phyloP scores from a whole-genome alignment of 2,329 filamentous ascomycete species.

The Colletotrichum tropicicola region DNA sequence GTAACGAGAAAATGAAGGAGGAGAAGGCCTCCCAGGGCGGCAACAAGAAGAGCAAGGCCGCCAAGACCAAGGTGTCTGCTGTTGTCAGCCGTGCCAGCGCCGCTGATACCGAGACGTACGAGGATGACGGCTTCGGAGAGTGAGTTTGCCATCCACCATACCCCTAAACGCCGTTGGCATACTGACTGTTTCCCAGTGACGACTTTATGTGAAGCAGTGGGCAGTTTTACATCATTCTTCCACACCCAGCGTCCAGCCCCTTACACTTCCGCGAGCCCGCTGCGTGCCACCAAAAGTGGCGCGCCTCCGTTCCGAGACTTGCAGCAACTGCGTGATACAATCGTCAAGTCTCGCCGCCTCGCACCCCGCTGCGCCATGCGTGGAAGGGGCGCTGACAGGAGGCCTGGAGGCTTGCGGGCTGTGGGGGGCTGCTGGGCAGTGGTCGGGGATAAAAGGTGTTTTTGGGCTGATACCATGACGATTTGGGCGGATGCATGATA shows the following conservation, averaged over 20 bases:
- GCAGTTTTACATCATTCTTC: conserved; percentile 26
- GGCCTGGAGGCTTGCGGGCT: background rate
- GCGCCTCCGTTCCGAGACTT: conserved; percentile 9
- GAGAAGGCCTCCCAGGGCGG: conserved; percentile 95
- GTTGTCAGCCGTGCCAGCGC: conserved; percentile 70
- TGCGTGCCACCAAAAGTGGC: conserved; percentile 10
- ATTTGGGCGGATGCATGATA: background rate
- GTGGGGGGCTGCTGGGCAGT: background rate
- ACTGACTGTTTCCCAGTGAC: conserved; percentile 56
- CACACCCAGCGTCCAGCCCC: conserved; percentile 14
- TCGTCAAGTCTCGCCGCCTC: background rate
- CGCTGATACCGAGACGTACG: conserved; percentile 81
- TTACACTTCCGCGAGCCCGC: background rate
- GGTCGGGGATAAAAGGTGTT: background rate
- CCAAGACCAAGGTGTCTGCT: conserved; percentile 91
- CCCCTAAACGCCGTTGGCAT: background rate
- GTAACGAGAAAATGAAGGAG: conserved; percentile 99
- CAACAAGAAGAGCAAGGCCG: conserved; percentile 95
- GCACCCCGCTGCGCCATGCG: conserved; percentile 1
- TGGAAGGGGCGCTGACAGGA: background rate
- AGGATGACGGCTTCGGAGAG: conserved; percentile 84
- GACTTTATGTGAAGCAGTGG: conserved; percentile 73
- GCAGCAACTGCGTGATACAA: background rate
- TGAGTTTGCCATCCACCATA: conserved; percentile 61
- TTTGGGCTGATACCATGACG: too few relatives aligned